These are phyloP conservation scores for Scedosporium apiospermum DNA, from an alignment of 2,329 filamentous ascomycete species.

Conservation along the genomic window DNA sequence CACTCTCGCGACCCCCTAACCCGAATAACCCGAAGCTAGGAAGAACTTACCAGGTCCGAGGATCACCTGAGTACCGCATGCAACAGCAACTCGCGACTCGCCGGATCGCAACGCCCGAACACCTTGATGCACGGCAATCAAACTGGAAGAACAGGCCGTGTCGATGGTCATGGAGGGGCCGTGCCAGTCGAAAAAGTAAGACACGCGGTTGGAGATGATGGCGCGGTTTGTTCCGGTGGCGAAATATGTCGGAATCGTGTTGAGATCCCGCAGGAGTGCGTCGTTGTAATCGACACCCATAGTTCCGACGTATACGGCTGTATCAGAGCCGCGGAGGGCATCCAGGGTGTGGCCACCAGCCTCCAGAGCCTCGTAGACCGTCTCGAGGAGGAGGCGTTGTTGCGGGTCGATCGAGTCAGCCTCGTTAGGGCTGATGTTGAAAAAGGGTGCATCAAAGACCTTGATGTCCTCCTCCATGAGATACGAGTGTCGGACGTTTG, in stretches of 20 bases:
- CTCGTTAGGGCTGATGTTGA: slow-evolving; percentile 13
- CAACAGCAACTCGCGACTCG: slow-evolving; percentile 13
- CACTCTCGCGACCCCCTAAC: not conserved
- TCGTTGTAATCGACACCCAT: slow-evolving; percentile 16
- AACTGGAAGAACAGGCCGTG: slow-evolving; percentile 24
- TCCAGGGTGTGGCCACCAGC: slow-evolving; percentile 22
- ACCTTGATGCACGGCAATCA: slow-evolving; percentile 23
- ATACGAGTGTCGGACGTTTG: slow-evolving; percentile 9
- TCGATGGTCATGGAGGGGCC: slow-evolving; percentile 25
- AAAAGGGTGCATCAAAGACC: slow-evolving; percentile 17
- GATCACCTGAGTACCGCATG: slow-evolving; percentile 13
- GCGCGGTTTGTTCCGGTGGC: slow-evolving; percentile 43
- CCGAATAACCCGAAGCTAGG: not conserved
- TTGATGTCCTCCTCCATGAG: slow-evolving; percentile 17
- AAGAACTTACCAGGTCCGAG: slow-evolving; percentile 14
- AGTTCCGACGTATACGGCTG: slow-evolving; percentile 18
- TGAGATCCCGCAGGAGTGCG: slow-evolving; percentile 15
- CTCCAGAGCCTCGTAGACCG: slow-evolving; percentile 18
- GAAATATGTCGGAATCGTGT: slow-evolving; percentile 23
- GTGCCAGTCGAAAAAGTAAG: slow-evolving; percentile 26
- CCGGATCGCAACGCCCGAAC: slow-evolving; percentile 20
- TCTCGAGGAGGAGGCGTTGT: slow-evolving; percentile 17
- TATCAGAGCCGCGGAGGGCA: slow-evolving; percentile 11
- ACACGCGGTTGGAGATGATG: slow-evolving; percentile 46
- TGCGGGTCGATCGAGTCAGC: slow-evolving; percentile 18